These are phyloP conservation scores for Vararia minispora DNA, from an alignment of 768 basidiomycete genomes.

Conservation along the genomic window DNA sequence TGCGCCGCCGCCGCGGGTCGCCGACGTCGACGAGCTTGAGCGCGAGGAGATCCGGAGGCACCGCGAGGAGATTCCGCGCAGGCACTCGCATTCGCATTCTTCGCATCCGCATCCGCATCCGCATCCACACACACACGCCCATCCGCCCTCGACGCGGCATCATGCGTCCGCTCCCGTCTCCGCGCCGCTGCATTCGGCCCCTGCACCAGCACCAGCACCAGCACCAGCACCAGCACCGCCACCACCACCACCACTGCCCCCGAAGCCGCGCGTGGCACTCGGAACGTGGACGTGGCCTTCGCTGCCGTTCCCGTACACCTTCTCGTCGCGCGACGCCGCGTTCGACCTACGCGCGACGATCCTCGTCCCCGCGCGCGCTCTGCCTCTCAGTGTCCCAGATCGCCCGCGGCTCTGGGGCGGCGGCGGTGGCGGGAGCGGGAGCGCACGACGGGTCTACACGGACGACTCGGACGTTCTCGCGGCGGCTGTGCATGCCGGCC, in stretches of 20 bases:
- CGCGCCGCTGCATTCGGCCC: conserved; percentile 3
- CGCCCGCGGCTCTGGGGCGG: conserved; percentile 64
- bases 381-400: conserved; percentile 43
- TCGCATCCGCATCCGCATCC: conserved; percentile 7
- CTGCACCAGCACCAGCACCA: conserved; percentile 14
- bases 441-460: conserved; percentile 54
- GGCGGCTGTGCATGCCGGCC: conserved; percentile 58
- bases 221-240: conserved; percentile 16
- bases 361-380: conserved; percentile 45
- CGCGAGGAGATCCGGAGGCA: conserved; percentile 14
- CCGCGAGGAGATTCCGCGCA: conserved; percentile 14
- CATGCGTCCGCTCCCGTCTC: conserved; percentile 3
- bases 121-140: conserved; percentile 5
- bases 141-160: conserved; percentile 3
- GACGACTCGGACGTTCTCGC: conserved; percentile 68
- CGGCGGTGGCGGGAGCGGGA: conserved; percentile 14
- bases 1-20: conserved; percentile 5
- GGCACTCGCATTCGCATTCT: conserved; percentile 4
- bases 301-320: no score
- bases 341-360: conserved; percentile 31
- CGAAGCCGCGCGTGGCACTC: conserved; percentile 3
- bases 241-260: conserved; percentile 13
- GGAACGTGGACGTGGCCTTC: no score
- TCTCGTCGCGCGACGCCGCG: conserved; percentile 9
- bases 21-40: conserved; percentile 17